phyloP scores from a whole-genome alignment of 352 stramenopile species.

The Pythium sukuiense region DNA sequence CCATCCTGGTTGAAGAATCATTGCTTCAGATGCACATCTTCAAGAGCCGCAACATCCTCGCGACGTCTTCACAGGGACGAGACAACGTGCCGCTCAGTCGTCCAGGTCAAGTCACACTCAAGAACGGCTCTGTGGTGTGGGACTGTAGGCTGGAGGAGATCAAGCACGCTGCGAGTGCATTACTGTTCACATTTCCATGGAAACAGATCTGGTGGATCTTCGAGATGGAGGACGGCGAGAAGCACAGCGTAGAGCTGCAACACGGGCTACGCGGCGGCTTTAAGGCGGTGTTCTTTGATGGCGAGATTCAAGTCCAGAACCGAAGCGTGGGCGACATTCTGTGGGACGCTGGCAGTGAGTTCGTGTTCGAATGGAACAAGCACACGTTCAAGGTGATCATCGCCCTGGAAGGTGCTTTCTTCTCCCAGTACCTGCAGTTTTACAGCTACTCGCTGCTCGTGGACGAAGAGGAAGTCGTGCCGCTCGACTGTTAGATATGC shows the following conservation, averaged over 20 bases:
- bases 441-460: constrained; percentile 83
- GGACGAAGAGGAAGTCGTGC: constrained; percentile 70
- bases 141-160: constrained; percentile 80
- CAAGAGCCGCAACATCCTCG: constrained; percentile 64
- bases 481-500: constrained; percentile 32
- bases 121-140: constrained; percentile 53
- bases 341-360: constrained; percentile 79
- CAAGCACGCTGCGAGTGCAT: constrained; percentile 72
- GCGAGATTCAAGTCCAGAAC: constrained; percentile 62
- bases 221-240: constrained; percentile 49
- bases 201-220: constrained; percentile 89
- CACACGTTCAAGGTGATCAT: constrained; percentile 81
- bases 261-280: constrained; percentile 77
- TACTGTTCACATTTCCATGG: constrained; percentile 85
- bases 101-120: constrained; percentile 43
- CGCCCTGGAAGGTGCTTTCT: constrained; percentile 77
- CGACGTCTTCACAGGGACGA: constrained; percentile 66
- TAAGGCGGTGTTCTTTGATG: constrained; percentile 70
- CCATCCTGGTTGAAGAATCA: constrained; percentile 69
- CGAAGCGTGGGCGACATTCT: constrained; percentile 71
- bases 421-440: constrained; percentile 83
- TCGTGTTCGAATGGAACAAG: constrained; percentile 59
- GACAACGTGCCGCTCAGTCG: constrained; percentile 71
- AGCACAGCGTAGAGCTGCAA: constrained; percentile 75
- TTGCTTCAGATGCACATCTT: constrained; percentile 77